Evolutionary conservation across 2,329 filamentous ascomycete genomes (phyloP).

Genomic region (Trichoderma koningii): DNA sequence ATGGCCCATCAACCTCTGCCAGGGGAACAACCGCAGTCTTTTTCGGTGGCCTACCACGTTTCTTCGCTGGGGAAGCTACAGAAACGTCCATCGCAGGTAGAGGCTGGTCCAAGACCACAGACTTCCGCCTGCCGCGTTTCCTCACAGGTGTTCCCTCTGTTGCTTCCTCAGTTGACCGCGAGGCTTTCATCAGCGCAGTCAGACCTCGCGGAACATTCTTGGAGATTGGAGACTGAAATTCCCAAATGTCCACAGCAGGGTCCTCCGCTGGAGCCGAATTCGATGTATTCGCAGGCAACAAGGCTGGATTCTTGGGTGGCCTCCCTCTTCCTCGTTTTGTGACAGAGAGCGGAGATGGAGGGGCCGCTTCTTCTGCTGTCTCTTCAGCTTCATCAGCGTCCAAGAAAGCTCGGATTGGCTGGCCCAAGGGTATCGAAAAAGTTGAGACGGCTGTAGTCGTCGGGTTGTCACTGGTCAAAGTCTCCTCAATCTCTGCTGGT

Average conservation of each 20-base stretch:
- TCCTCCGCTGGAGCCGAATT: neutral
- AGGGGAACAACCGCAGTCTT: neutral
- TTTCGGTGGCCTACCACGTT: slow-evolving; percentile 20
- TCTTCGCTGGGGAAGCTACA: neutral
- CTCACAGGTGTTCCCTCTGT: neutral
- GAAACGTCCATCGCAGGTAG: neutral
- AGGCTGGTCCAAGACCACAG: neutral
- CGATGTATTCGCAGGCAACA: neutral
- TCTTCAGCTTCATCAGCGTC: neutral
- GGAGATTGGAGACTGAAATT: neutral
- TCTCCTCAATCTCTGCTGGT: neutral
- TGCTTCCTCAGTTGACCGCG: neutral
- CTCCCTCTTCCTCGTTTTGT: slow-evolving; percentile 20
- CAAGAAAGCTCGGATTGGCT: neutral
- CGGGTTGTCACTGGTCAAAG: too few relatives aligned
- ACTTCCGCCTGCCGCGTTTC: slow-evolving; percentile 13
- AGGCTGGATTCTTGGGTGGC: slow-evolving; percentile 16
- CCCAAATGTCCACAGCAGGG: neutral
- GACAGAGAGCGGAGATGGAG: neutral
- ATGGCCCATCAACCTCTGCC: slow-evolving; percentile 2
- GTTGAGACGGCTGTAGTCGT: neutral
- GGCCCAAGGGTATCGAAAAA: neutral
- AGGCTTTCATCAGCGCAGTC: neutral
- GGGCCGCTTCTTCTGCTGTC: neutral
- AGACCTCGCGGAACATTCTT: neutral